Evolutionary conservation across 306 rosid species (phyloP).

Genomic region (Trifolium subterraneum): DNA sequence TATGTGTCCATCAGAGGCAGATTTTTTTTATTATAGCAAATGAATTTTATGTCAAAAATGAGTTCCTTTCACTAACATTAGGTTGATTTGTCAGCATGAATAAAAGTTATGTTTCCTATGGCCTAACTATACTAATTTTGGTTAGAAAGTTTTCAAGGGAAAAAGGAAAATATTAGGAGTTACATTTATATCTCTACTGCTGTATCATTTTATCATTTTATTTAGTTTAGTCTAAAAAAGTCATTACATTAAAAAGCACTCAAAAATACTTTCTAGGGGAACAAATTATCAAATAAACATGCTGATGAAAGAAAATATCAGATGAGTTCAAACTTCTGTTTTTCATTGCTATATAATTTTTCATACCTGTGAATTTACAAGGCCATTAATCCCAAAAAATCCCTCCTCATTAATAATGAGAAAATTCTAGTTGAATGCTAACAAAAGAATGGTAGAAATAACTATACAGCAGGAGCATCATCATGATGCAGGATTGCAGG

Average conservation of each 20-base stretch:
- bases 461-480: constrained; percentile 54
- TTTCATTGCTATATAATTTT: constrained; percentile 26
- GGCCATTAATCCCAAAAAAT: constrained; percentile 46
- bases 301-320: not conserved
- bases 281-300: not conserved
- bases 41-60: constrained; percentile 8
- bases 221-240: not conserved
- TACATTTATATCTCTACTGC: too few relatives aligned
- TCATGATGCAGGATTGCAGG: constrained; percentile 41
- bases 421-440: constrained; percentile 63
- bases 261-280: not conserved
- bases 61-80: constrained; percentile 13
- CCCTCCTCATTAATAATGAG: constrained; percentile 49
- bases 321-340: not conserved
- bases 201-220: not conserved
- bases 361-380: constrained; percentile 33
- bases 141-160: not conserved
- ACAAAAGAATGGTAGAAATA: constrained; percentile 73
- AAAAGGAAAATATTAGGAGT: not conserved
- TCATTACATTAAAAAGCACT: not conserved
- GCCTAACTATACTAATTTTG: not conserved
- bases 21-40: constrained; percentile 21
- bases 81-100: not conserved
- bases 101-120: not conserved
- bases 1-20: constrained; percentile 7